Conservation (phyloP, 2,329 filamentous ascomycete species). For the Nemania sp. region DNA sequence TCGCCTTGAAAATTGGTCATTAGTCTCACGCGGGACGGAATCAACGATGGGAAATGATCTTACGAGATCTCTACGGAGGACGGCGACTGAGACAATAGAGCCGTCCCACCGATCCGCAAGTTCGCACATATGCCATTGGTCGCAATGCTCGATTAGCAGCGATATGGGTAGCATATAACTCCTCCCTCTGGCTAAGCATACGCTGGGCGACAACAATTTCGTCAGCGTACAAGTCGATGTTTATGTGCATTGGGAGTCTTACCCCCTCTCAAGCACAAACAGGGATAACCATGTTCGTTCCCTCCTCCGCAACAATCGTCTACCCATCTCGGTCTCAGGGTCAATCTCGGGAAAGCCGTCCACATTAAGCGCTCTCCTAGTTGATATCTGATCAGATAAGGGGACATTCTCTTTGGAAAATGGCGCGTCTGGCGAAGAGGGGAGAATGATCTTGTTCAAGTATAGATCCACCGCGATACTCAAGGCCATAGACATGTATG, state of each 20-base stretch:
- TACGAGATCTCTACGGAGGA: constrained; percentile 68
- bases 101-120: constrained; percentile 69
- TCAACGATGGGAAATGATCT: constrained; percentile 22
- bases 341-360: constrained; percentile 70
- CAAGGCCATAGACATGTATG: constrained; percentile 70
- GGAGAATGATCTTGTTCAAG: constrained; percentile 69
- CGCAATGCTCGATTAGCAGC: constrained; percentile 66
- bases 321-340: constrained; percentile 61
- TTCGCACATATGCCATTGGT: constrained; percentile 67
- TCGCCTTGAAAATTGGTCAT: constrained; percentile 45
- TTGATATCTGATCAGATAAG: constrained; percentile 69
- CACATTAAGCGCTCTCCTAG: constrained; percentile 64
- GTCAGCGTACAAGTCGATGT: constrained; percentile 26
- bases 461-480: constrained; percentile 71
- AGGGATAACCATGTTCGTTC: constrained; percentile 73
- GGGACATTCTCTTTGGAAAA: constrained; percentile 54
- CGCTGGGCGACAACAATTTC: constrained; percentile 42
- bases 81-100: constrained; percentile 71
- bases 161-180: constrained; percentile 70
- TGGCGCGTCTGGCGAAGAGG: constrained; percentile 50
- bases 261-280: constrained; percentile 73
- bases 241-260: constrained; percentile 21
- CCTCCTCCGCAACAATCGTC: constrained; percentile 63
- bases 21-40: not conserved
- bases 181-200: constrained; percentile 70